phyloP scores from a whole-genome alignment of 2,329 filamentous ascomycete genomes.

The Aspergillus amoenus region DNA sequence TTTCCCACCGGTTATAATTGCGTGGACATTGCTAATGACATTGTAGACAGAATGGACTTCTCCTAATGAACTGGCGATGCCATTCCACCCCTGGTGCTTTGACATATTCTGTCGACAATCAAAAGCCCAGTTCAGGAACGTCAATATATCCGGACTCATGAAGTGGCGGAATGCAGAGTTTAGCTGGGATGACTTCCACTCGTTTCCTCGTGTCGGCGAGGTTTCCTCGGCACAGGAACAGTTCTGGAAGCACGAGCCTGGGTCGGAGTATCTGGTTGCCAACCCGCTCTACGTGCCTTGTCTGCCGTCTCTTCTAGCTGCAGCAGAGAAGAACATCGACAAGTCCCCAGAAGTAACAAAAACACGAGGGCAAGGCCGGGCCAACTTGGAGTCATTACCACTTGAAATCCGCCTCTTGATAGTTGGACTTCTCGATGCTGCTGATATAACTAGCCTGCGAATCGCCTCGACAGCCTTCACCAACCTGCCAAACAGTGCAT shows the following conservation, averaged over 20 bases:
- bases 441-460: constrained; percentile 9
- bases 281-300: constrained; percentile 17
- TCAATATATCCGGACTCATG: constrained; percentile 13
- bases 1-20: not conserved
- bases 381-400: not conserved
- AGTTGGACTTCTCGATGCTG: not conserved
- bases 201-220: not conserved
- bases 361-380: too few species aligned
- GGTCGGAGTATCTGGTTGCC: constrained; percentile 15
- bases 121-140: constrained; percentile 9
- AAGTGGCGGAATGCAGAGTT: constrained; percentile 17
- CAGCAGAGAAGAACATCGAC: not conserved
- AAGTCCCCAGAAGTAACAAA: too few species aligned
- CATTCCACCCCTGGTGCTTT: constrained; percentile 23
- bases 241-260: constrained; percentile 10
- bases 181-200: not conserved
- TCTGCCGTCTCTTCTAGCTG: constrained; percentile 6
- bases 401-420: constrained; percentile 9
- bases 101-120: constrained; percentile 20
- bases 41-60: too few species aligned
- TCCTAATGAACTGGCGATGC: constrained; percentile 6
- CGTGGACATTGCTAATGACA: not conserved
- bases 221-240: not conserved
- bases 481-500: constrained; percentile 12
- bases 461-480: constrained; percentile 13